Evolutionary conservation across 116 monocot genomes (phyloP).

Genomic region (Zostera marina): DNA sequence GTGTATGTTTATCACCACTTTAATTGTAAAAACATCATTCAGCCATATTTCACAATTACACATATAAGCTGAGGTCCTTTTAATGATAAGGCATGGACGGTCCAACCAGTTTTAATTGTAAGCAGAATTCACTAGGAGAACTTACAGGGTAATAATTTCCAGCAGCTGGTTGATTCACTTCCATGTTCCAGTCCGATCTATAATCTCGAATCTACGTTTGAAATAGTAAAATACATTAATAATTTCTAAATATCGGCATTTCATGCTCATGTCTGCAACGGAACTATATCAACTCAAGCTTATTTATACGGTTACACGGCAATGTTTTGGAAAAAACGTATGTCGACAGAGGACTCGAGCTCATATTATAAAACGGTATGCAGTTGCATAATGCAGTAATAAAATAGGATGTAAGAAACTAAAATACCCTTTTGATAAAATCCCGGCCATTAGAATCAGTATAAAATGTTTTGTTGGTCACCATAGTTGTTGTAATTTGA

Average conservation of each 20-base stretch:
- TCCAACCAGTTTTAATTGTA: neutral
- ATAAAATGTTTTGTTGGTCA: slow-evolving; percentile 75
- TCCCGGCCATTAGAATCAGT: slow-evolving; percentile 99
- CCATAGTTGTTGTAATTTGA: slow-evolving; percentile 57
- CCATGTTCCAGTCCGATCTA: slow-evolving; percentile 76
- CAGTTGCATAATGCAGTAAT: no score
- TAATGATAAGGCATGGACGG: neutral
- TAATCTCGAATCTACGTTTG: slow-evolving; percentile 77
- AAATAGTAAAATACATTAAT: neutral
- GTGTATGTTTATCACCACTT: no score
- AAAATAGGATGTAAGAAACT: neutral
- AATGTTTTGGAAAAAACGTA: no score
- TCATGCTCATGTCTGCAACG: no score
- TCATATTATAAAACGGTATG: no score
- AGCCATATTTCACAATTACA: no score
- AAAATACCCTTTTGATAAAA: slow-evolving; percentile 88
- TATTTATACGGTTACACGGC: no score
- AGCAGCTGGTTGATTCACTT: slow-evolving; percentile 88
- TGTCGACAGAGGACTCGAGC: no score
- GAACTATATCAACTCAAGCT: no score
- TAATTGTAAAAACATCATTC: no score
- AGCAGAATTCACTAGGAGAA: slow-evolving; percentile 2
- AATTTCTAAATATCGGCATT: neutral
- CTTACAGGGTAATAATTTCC: slow-evolving; percentile 99
- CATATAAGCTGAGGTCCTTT: neutral